Base-by-base conservation (phyloP, 306 rosid genomes). In the Prunus fruticosa region DNA sequence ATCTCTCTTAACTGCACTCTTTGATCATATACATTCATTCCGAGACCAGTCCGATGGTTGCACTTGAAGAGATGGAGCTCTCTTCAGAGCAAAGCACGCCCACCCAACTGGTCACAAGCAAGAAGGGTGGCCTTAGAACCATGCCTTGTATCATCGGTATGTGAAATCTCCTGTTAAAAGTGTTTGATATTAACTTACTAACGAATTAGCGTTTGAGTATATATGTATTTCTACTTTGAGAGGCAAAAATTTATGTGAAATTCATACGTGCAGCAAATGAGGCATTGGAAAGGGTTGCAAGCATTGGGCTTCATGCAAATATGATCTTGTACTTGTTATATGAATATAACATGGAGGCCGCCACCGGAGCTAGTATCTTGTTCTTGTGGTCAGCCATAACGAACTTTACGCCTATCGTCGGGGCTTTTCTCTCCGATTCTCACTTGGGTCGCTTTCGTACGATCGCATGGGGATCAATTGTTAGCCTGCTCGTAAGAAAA, bases 341-440 rank as follows among this genome's bases (percentile, higher is more conserved):
- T 3, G 90, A 86, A 23, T 88, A 93, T 80, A 85, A 87, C 77
- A 7, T 85, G 22, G 89, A 84, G 0, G 58, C 69, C 63, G 76
- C 90, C 69, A 74, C 80, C 6, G 93, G 76, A 62, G 69, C 83
- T 34, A 85, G 63, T 57, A 49, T 88, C 28, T 51, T 93, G 75
- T 90, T 86, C 71, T 23, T 81, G 50, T 91, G 96, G 96, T 56
- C 76, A 12, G 91, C 96, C 13, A 0, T 76, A 0, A 79, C 88
- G n/a, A 60, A 79, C 69, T 86, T 84, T 28, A 69, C 83, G 25
- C 91, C 96, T 0, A 72, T 88, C 45, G 34, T 79, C 27, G 96
- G 97, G n/a, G 98, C 98, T 82, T 88, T 90, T 76, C 82, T 93
- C 67, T 84, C 98, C 53, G 96, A 91, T 88, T 86, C 96, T 74